Evolutionary conservation across 495 filamentous ascomycete genomes (phyloP), one percentile per base, ranked within the genome.

Genomic region (Halenospora varia): DNA sequence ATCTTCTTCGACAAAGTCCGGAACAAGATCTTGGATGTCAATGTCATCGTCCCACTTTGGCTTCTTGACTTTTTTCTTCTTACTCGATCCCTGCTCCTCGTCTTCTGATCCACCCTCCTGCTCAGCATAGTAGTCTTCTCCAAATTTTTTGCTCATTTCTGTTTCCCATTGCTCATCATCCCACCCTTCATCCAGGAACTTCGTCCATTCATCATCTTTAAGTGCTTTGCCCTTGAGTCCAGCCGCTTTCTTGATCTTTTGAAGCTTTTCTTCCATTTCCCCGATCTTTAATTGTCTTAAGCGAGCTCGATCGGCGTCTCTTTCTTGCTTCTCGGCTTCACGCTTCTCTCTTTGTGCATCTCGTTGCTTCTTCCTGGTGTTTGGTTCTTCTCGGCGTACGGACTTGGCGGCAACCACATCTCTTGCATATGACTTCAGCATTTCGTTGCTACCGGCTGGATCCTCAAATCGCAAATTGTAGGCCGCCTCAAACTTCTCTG

Each of bases 391-490:
- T 55, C 92, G 79, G 47, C 94, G 82, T 35, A 95, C 92, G 1
- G 91, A 91, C 45, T 88, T 85, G 45, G 83, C 83, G 42, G 85
- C 85, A 41, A 87, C 86, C 24, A 88, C 77, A 67, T 95, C 90
- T 82, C 94, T 85, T 53, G 92, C 85, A 70, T 96, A 93, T 10
- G 93, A 90, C 59, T 86, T 83, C 1, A 97, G 69, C 51, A 87
- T 83, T 65, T 96, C 89, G 62, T 96, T 96, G 58, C 87, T 81
- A 60, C 85, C 87, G 62, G 77, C 79, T 0, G 94, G 91, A 63
- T 98, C 88, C 66, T 98, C 94, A 64, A 98, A 98, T 22, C 94
- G 88, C 71, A 96, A 75, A 71, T 98, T 98, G 75, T 95, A 98
- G n/a, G 91, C 92, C 53, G 87, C 80, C 69, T 98, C 94, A 62